A percentile compares a stretch with the other conserved stretches of the same genome.
These are phyloP conservation scores for Entomortierella lignicola DNA, from an alignment of 192 early-diverging fungal species.

Conservation along the genomic window DNA sequence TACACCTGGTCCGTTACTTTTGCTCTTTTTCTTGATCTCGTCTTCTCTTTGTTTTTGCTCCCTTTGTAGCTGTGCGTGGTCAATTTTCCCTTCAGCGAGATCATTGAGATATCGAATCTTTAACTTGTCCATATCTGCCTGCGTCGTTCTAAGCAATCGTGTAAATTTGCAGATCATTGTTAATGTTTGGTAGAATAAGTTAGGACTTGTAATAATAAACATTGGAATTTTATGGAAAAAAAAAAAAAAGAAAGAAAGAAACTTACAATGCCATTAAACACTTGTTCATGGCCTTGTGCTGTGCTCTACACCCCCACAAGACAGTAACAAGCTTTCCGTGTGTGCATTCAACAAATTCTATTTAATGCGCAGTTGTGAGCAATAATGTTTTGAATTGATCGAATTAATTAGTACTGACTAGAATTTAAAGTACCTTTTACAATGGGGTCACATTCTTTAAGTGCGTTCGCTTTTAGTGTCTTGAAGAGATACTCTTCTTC, in stretches of 20 bases:
- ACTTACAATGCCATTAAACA: constrained; percentile 62
- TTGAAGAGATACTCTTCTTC: constrained; percentile 66
- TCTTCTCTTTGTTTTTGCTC: constrained; percentile 46
- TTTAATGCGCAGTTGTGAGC: neutral
- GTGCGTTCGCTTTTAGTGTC: constrained; percentile 62
- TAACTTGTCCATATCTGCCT: constrained; percentile 64
- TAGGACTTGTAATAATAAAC: no score
- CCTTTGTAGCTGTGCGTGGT: constrained; percentile 41
- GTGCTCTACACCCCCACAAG: constrained; percentile 59
- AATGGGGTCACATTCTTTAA: constrained; percentile 58
- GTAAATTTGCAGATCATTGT: no score
- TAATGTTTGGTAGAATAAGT: no score
- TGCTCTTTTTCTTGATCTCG: constrained; percentile 46
- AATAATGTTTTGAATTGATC: constrained; percentile 1
- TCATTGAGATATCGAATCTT: constrained; percentile 58
- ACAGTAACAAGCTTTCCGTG: constrained; percentile 64
- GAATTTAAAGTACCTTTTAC: constrained; percentile 56
- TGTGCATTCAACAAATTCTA: constrained; percentile 68
- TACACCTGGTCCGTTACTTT: constrained; percentile 37
- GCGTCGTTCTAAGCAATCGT: constrained; percentile 52
- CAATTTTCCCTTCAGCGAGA: constrained; percentile 46
- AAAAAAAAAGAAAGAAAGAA: neutral
- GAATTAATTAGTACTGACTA: no score
- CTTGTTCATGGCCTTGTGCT: constrained; percentile 62
- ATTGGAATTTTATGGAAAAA: no score